Evolutionary conservation across 75 land plant genomes (phyloP).

Genomic region (Azolla pinnata): DNA sequence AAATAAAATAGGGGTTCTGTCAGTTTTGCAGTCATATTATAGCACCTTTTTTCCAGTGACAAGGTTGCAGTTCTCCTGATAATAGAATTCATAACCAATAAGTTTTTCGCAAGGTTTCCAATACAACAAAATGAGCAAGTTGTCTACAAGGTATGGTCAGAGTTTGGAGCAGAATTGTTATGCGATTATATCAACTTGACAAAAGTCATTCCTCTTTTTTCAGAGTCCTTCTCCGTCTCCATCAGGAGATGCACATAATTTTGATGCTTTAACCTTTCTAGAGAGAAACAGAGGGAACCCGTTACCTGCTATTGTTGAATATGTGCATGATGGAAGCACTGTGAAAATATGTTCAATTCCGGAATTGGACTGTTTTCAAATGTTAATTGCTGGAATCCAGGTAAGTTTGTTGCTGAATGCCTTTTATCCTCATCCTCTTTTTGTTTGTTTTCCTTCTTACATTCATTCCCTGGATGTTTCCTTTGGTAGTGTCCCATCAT

Average conservation of each 20-base stretch:
- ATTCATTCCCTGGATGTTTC: too few relatives aligned
- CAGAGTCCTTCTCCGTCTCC: constrained; percentile 91
- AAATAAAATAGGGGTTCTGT: too few relatives aligned
- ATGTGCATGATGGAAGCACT: constrained; percentile 91
- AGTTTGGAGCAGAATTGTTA: too few relatives aligned
- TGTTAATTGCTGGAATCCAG: constrained; percentile 92
- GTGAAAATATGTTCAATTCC: constrained; percentile 83
- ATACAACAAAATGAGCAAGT: too few relatives aligned
- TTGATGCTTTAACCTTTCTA: constrained; percentile 67
- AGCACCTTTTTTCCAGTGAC: constrained; percentile 62
- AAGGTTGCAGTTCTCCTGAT: constrained; percentile 60
- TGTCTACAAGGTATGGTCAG: too few relatives aligned
- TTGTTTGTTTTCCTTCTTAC: too few relatives aligned
- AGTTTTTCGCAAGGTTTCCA: too few relatives aligned
- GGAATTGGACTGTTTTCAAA: constrained; percentile 90
- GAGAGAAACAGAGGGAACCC: constrained; percentile 60
- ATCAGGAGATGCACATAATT: constrained; percentile 66
- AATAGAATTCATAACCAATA: too few relatives aligned
- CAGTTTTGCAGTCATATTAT: too few relatives aligned
- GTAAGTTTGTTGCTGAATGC: constrained; percentile 20
- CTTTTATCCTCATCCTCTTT: background rate
- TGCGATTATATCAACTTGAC: too few relatives aligned
- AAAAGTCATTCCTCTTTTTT: too few relatives aligned
- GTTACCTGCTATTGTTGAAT: constrained; percentile 81
- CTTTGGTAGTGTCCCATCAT: constrained; percentile 69